Conservation (phyloP, 148 eudicot species). For the Chenopodium album region DNA sequence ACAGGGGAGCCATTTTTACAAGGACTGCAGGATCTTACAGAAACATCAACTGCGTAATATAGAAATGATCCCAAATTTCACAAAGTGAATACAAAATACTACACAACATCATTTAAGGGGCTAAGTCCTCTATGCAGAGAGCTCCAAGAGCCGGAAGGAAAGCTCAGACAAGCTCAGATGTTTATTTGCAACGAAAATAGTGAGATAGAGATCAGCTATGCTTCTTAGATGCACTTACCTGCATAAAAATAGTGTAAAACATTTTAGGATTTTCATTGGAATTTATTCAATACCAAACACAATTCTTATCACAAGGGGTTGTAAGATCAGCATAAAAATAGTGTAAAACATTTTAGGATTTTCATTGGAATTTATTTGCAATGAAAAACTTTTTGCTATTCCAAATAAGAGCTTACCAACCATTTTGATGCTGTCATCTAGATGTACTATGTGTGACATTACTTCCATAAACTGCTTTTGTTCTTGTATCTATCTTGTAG, state of each 20-base stretch:
- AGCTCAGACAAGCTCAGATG: conserved; percentile 69
- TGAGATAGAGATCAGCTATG: conserved; percentile 87
- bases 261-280: neutral
- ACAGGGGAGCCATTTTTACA: neutral
- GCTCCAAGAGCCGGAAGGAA: conserved; percentile 82
- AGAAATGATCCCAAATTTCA: neutral
- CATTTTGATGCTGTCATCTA: conserved; percentile 66
- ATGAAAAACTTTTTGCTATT: conserved; percentile 31
- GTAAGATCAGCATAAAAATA: neutral
- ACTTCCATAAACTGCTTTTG: conserved; percentile 77
- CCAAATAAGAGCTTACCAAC: conserved; percentile 86
- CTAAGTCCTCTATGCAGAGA: conserved; percentile 72
- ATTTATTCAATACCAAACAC: neutral
- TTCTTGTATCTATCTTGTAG: conserved; percentile 67
- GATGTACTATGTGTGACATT: conserved; percentile 76
- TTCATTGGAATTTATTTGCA: no score
- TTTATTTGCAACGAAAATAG: conserved; percentile 65
- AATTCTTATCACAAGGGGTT: conserved; percentile 37
- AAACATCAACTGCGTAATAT: neutral
- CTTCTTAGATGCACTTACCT: conserved; percentile 86
- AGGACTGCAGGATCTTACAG: neutral
- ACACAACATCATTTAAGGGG: conserved; percentile 36
- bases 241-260: conserved; percentile 1
- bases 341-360: no score
- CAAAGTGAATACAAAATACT: neutral